phyloP scores from a whole-genome alignment of 371 early-diverging fungal species.

The Smittium culicis region DNA sequence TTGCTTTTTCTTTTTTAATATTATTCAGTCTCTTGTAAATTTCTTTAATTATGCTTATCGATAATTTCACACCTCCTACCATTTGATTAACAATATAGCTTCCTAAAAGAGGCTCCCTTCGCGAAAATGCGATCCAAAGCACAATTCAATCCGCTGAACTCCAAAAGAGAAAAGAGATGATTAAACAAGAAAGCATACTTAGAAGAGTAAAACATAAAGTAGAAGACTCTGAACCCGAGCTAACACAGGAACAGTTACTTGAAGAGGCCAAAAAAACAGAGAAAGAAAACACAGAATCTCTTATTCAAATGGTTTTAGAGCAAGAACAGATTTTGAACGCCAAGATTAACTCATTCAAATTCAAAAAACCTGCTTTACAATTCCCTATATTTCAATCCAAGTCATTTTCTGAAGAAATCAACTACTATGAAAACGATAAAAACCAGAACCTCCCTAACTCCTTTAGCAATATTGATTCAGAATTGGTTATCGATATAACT shows the following conservation, averaged over 20 bases:
- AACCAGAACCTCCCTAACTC: no score
- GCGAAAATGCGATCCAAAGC: slow-evolving; percentile 23
- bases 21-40: no score
- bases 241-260: slow-evolving; percentile 28
- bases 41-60: no score
- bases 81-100: neutral
- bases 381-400: neutral
- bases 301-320: slow-evolving; percentile 16
- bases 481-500: no score
- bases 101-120: slow-evolving; percentile 22
- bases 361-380: neutral
- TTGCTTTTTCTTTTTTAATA: no score
- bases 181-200: slow-evolving; percentile 17
- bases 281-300: slow-evolving; percentile 18
- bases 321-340: slow-evolving; percentile 16
- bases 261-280: slow-evolving; percentile 29
- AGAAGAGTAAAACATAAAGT: neutral
- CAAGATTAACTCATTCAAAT: neutral
- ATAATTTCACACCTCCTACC: neutral
- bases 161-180: slow-evolving; percentile 15
- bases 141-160: slow-evolving; percentile 20
- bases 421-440: no score
- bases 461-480: no score
- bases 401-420: neutral
- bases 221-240: slow-evolving; percentile 7